A percentile compares a stretch with the other conserved stretches of the same genome.
Evolutionary conservation across 257 asterid genomes (phyloP).

Genomic region (Forsythia suspensa): DNA sequence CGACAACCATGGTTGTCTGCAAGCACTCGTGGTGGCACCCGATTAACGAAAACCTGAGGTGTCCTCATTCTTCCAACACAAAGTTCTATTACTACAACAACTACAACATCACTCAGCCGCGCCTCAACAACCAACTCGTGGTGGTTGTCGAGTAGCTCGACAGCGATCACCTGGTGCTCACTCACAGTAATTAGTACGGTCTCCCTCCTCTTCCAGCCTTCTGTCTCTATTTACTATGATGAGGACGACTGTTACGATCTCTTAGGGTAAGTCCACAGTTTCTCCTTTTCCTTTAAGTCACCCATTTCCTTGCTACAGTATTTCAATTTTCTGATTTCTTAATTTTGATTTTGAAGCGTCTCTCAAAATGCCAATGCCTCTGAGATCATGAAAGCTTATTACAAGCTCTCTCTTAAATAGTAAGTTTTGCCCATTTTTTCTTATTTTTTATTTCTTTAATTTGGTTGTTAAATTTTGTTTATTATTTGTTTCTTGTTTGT

Average conservation of each 20-base stretch:
- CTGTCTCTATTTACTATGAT: slow-evolving; percentile 83
- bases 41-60: no score
- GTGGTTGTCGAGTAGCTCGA: no score
- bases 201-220: slow-evolving; percentile 60
- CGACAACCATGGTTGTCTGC: no score
- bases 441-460: not conserved
- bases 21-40: no score
- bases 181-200: slow-evolving; percentile 40
- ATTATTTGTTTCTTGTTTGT: not conserved
- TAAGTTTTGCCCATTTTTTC: slow-evolving; percentile 21
- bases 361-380: slow-evolving; percentile 53
- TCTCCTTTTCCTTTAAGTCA: not conserved
- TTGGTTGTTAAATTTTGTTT: not conserved
- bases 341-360: slow-evolving; percentile 39
- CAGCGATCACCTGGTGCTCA: slow-evolving; percentile 51
- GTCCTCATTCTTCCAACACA: no score
- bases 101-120: no score
- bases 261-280: slow-evolving; percentile 49
- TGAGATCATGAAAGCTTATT: slow-evolving; percentile 60
- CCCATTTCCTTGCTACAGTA: not conserved
- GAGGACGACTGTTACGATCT: slow-evolving; percentile 97
- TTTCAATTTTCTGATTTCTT: slow-evolving; percentile 6
- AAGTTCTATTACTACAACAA: no score
- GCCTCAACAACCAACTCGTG: no score
- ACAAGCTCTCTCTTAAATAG: slow-evolving; percentile 88